A percentile compares a stretch with the other conserved stretches of the same genome.
Evolutionary conservation across 192 early-diverging fungal genomes (phyloP).

Genomic region (Coemansia sp.): DNA sequence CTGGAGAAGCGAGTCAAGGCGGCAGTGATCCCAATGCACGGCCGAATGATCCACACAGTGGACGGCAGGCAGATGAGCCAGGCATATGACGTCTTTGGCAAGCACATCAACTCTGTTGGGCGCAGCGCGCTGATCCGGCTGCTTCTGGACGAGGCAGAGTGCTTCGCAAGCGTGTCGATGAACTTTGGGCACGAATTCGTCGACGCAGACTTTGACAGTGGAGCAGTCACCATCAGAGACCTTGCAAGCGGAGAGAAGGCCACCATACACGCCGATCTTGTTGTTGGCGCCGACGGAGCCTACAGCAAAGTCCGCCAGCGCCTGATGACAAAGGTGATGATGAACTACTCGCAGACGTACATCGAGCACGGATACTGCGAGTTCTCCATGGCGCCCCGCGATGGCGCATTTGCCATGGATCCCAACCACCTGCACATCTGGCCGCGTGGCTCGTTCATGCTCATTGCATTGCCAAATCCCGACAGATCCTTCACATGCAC

Average conservation of each 20-base stretch:
- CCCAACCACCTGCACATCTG: constrained; percentile 96
- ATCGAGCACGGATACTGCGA: constrained; percentile 94
- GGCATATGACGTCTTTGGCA: constrained; percentile 84
- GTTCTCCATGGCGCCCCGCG: constrained; percentile 77
- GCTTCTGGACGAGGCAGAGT: constrained; percentile 75
- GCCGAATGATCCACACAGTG: constrained; percentile 86
- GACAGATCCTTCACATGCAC: constrained; percentile 96
- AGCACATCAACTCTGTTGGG: constrained; percentile 95
- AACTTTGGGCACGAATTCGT: constrained; percentile 76
- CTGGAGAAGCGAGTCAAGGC: constrained; percentile 68
- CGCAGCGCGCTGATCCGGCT: constrained; percentile 79
- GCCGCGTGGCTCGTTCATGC: constrained; percentile 95
- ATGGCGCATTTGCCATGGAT: constrained; percentile 79
- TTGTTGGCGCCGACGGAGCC: constrained; percentile 90
- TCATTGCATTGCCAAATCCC: constrained; percentile 95
- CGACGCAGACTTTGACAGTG: constrained; percentile 73
- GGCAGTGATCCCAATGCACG: constrained; percentile 85
- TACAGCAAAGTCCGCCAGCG: constrained; percentile 78
- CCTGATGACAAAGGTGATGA: constrained; percentile 76
- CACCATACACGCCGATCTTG: constrained; percentile 66
- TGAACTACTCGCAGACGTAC: constrained; percentile 87
- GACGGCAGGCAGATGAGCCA: constrained; percentile 74
- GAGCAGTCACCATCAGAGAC: constrained; percentile 43
- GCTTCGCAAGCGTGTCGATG: constrained; percentile 67
- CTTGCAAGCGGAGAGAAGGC: constrained; percentile 40